These are phyloP conservation scores for Thraustochytrium sp. DNA, from an alignment of 352 stramenopile species.

Conservation along the genomic window DNA sequence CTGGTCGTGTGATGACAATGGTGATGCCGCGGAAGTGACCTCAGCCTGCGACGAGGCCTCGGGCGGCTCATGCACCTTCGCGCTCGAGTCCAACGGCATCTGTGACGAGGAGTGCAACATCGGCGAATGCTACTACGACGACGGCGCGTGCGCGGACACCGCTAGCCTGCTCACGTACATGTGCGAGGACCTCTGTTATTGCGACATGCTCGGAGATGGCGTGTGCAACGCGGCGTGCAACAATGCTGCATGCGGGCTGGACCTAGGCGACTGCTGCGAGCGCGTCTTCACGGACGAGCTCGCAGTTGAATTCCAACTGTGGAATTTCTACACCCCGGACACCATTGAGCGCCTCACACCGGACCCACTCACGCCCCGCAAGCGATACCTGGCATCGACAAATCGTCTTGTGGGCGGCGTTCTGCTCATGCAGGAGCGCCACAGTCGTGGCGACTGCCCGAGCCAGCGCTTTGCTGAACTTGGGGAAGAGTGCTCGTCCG, in stretches of 20 bases:
- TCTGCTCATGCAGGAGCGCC: neutral
- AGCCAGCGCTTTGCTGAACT: neutral
- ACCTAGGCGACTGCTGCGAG: constrained; percentile 38
- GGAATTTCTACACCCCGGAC: neutral
- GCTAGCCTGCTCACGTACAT: neutral
- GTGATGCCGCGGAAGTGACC: neutral
- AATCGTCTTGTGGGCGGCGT: constrained; percentile 26
- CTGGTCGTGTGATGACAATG: neutral
- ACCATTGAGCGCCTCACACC: constrained; percentile 1
- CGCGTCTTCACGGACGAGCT: neutral
- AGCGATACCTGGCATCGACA: neutral
- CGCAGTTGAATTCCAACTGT: neutral
- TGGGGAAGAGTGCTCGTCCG: neutral
- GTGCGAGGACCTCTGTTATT: neutral
- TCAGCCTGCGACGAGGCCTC: neutral
- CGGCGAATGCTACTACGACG: neutral
- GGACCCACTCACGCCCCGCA: neutral
- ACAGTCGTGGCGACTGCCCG: neutral
- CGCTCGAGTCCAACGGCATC: neutral
- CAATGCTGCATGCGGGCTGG: neutral
- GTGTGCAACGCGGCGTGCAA: neutral
- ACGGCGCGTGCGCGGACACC: constrained; percentile 1
- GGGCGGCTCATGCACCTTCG: neutral
- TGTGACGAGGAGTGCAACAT: constrained; percentile 37
- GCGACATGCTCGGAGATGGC: neutral